Evolutionary conservation across 805 yeast genomes (phyloP), one percentile per base, ranked within the genome.

Genomic region (Teunomyces funiuensis): DNA sequence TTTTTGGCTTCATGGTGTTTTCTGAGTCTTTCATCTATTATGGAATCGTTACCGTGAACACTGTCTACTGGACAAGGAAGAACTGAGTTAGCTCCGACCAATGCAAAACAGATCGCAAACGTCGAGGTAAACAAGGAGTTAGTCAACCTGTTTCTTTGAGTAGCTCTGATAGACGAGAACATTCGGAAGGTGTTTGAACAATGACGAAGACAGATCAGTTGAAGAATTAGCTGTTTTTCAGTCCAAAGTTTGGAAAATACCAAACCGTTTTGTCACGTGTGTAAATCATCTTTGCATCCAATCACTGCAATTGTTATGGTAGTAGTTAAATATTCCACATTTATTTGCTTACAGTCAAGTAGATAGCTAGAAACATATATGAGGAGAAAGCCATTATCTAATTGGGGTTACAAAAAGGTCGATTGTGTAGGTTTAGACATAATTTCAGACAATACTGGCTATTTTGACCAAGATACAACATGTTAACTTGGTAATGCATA

Each of bases 91-190:
- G 83, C 81, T 13, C 84, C 77, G 4, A 71, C 76, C 38, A 71
- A 44, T 39, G 62, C 55, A 43, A 85, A 76, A 27, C 90, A 84
- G 20, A 85, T 79, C n/a, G 83, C 73, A 47, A 84, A 84, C 0
- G 93, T 84, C 14, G 88, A 79, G 17, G 83, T 77, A 61, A 85
- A 85, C 44, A 85, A 66, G 10, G 87, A 82, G 36, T 76, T 74
- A 16, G 88, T 82, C 39, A 84, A 65, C 47, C 66, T 67, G 42
- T 71, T 70, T 55, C 85, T 71, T 37, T 73, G 71, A 4, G 79
- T 68, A 8, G 87, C 86, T 61, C 70, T 79, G 45, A 80, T 67
- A 19, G 56, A 47, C 15, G 47, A 43, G 53, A 68, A 76, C 83
- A 79, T 80, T 31, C 16, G 49, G 13, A 18, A 13, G 14, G 11